Percentiles rank a stretch among this genome's conserved stretches.
Evolutionary conservation across 2,329 filamentous ascomycete species (phyloP).

Genomic region (Aureobasidium subglaciale): DNA sequence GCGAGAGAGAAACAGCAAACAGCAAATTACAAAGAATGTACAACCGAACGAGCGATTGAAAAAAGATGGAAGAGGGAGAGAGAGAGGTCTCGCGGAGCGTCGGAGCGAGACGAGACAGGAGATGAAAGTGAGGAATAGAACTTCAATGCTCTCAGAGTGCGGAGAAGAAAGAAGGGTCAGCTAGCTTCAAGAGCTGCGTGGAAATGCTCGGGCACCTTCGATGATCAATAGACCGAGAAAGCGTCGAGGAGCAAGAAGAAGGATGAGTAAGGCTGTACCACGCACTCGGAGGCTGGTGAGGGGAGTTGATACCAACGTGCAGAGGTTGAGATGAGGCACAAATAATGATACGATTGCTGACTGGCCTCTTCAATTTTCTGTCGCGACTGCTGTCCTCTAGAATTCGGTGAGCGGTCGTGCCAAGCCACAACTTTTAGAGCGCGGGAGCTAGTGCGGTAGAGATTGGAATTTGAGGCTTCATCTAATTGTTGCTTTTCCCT

Average conservation of each 20-base stretch:
- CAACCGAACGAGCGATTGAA: constrained; percentile 6
- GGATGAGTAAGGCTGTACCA: constrained; percentile 12
- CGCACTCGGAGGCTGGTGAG: constrained; percentile 6
- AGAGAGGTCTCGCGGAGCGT: constrained; percentile 5
- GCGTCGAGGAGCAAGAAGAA: background rate
- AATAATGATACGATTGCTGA: constrained; percentile 13
- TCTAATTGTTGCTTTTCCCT: constrained; percentile 13
- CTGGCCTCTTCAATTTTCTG: constrained; percentile 11
- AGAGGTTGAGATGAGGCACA: constrained; percentile 13
- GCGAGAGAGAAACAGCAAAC: constrained; percentile 14
- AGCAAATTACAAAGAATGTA: constrained; percentile 12
- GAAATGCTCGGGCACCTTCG: constrained; percentile 6
- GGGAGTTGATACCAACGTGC: constrained; percentile 7
- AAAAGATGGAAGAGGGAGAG: constrained; percentile 2
- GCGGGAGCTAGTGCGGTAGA: constrained; percentile 10
- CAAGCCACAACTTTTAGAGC: constrained; percentile 12
- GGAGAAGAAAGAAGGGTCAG: constrained; percentile 16
- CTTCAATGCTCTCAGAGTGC: constrained; percentile 2
- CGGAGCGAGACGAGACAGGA: constrained; percentile 6
- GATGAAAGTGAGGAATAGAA: constrained; percentile 11
- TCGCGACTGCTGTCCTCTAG: constrained; percentile 7
- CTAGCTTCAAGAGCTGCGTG: constrained; percentile 14
- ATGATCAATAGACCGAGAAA: constrained; percentile 11
- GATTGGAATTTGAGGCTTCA: constrained; percentile 1
- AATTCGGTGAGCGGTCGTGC: constrained; percentile 4